These are phyloP conservation scores for Salix koriyanagi DNA, from an alignment of 345 rosid genomes.

Conservation along the genomic window DNA sequence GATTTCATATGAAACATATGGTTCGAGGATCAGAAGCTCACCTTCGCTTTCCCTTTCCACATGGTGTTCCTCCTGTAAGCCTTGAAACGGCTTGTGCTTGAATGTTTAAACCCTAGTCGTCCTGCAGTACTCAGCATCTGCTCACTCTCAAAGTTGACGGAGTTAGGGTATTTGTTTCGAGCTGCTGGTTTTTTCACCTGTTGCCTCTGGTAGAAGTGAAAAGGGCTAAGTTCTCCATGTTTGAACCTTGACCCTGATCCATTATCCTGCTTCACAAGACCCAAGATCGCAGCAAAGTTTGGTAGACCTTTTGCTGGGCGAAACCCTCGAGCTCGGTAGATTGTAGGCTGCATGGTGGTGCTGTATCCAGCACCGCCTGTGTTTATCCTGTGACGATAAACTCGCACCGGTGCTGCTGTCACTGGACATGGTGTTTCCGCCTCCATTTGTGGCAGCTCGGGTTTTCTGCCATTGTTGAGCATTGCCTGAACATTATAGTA, in stretches of 20 bases:
- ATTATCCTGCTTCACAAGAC: background rate
- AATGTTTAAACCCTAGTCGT: background rate
- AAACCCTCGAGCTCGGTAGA: too few species aligned
- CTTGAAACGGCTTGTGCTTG: background rate
- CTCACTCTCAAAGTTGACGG: background rate
- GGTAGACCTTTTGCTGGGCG: background rate
- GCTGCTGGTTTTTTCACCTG: too few species aligned
- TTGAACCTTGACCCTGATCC: background rate
- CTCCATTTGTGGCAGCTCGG: background rate
- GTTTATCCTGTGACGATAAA: background rate
- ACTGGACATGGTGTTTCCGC: background rate
- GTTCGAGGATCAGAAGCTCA: background rate
- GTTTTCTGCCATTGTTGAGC: background rate
- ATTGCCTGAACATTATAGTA: constrained; percentile 18
- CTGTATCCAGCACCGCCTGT: too few species aligned
- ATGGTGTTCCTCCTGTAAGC: background rate
- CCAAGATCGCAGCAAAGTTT: background rate
- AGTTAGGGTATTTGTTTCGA: too few species aligned
- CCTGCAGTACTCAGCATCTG: background rate
- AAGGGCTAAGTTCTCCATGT: constrained; percentile 3
- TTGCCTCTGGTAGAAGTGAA: background rate
- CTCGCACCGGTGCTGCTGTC: background rate
- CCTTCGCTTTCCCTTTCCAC: background rate
- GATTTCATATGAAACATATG: too few species aligned
- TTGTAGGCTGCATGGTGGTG: too few species aligned